These are phyloP conservation scores for Bassia scoparia DNA, from an alignment of 148 eudicot species.

Conservation along the genomic window DNA sequence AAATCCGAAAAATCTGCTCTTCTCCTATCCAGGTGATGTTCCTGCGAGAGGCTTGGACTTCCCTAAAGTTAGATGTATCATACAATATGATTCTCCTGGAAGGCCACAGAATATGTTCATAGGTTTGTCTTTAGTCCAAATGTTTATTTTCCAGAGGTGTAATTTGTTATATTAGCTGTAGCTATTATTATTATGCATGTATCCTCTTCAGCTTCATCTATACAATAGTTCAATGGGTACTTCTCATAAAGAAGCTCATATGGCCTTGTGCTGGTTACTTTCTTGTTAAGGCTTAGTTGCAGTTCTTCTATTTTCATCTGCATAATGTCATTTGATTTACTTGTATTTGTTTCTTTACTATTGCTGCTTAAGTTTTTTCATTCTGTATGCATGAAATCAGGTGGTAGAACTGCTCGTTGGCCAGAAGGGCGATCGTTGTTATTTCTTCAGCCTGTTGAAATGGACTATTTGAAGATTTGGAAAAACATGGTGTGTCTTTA, in stretches of 20 bases:
- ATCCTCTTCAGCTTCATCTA: constrained; percentile 1
- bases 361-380: background rate
- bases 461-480: constrained; percentile 73
- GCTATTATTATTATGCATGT: background rate
- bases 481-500: constrained; percentile 71
- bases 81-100: constrained; percentile 98
- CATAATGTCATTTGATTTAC: background rate
- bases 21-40: constrained; percentile 85
- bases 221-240: background rate
- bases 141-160: background rate
- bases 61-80: constrained; percentile 83
- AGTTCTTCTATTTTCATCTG: background rate
- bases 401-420: constrained; percentile 99
- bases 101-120: constrained; percentile 97
- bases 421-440: constrained; percentile 80
- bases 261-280: background rate
- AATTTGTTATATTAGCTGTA: background rate
- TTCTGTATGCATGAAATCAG: constrained; percentile 37
- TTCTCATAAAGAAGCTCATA: background rate
- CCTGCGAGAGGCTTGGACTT: constrained; percentile 96
- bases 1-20: constrained; percentile 87
- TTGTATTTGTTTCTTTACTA: background rate
- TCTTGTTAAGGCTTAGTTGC: background rate
- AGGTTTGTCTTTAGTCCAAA: constrained; percentile 42
- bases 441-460: constrained; percentile 81